Conservation (phyloP, 1,284 basidiomycete species). For the Heimioporus punctisporus region DNA sequence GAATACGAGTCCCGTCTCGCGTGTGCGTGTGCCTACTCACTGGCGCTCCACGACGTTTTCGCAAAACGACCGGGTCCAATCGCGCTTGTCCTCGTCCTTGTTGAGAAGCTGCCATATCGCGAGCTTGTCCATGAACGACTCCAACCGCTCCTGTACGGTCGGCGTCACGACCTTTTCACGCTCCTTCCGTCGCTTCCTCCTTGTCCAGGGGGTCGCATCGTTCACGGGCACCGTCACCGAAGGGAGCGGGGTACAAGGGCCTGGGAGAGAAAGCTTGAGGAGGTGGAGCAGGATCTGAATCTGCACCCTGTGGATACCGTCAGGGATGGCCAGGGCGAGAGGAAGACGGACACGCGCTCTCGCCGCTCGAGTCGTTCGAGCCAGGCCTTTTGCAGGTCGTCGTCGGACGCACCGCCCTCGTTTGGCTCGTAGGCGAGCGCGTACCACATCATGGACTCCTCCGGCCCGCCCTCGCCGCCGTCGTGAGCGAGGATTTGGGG, state of each 20-base stretch:
- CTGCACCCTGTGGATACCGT: slow-evolving; percentile 51
- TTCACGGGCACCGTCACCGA: slow-evolving; percentile 23
- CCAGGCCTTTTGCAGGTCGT: slow-evolving; percentile 55
- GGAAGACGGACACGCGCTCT: slow-evolving; percentile 54
- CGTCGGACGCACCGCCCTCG: slow-evolving; percentile 35
- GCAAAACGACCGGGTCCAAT: slow-evolving; percentile 76
- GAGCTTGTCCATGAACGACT: slow-evolving; percentile 75
- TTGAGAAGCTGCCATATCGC: slow-evolving; percentile 72
- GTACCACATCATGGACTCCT: slow-evolving; percentile 77
- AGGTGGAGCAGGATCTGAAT: slow-evolving; percentile 73
- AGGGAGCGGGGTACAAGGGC: slow-evolving; percentile 32
- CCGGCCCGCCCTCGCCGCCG: slow-evolving; percentile 59
- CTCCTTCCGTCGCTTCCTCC: slow-evolving; percentile 38
- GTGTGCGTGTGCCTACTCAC: slow-evolving; percentile 40
- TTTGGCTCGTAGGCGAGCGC: slow-evolving; percentile 55
- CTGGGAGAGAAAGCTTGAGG: slow-evolving; percentile 63
- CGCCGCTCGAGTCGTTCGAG: slow-evolving; percentile 67
- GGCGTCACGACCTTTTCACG: slow-evolving; percentile 27
- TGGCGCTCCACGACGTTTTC: slow-evolving; percentile 62
- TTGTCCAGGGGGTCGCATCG: slow-evolving; percentile 9
- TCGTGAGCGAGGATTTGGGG: slow-evolving; percentile 57
- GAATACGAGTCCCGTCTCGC: not conserved
- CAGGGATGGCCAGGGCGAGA: not conserved
- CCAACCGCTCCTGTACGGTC: slow-evolving; percentile 54
- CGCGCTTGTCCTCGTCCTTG: slow-evolving; percentile 43